Base-by-base conservation (phyloP, 106 monocot genomes). In the Acorus gramineus region DNA sequence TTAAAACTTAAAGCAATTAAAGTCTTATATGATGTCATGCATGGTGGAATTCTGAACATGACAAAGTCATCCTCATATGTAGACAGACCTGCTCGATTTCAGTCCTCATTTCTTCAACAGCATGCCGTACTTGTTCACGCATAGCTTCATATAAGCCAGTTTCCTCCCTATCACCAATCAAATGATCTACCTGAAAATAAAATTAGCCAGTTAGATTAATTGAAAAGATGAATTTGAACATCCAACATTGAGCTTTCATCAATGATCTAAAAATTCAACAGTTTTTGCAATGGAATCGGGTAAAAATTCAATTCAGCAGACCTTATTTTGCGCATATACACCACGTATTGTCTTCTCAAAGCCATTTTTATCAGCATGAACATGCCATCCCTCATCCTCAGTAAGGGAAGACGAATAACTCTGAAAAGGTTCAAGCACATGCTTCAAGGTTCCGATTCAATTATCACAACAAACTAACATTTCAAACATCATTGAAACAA, bases 351-450 rank as follows among this genome's bases (percentile, higher is more conserved):
- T 79, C 74, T 83, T 96, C 70, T 81, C 81, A 74, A 14, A 43
- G 47, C 69, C 78, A 80, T 56, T 62, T 71, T 56, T 67, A 53
- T 8, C 61, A 54, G 75, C 66, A 67, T 10, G 74, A 66, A 53
- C 53, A 47, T 71, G 68, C 28, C 49, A 64, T 56, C 55, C 66
- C 68, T 98, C 98, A 77, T 98, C 87, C 75, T 88, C 88, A 50
- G 88, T 88, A 47, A 92, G 12, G 11, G 90, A 80, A 47, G 88
- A 89, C 61, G 87, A 87, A 52, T 91, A 68, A 68, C 87, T 96
- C 96, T 96, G 61, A 7, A 70, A 53, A 55, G 28, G 28, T 28
- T 28, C 28, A 28, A 28, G 28, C 28, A 28, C 28, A 28, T 28
- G 28, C 28, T 28, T 28, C 1, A 28, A 28, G 28, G 28, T 28